A percentile compares a stretch with the other conserved stretches of the same genome.
Conservation (phyloP, 2,329 filamentous ascomycete genomes). For the Aspergillus sergii region DNA sequence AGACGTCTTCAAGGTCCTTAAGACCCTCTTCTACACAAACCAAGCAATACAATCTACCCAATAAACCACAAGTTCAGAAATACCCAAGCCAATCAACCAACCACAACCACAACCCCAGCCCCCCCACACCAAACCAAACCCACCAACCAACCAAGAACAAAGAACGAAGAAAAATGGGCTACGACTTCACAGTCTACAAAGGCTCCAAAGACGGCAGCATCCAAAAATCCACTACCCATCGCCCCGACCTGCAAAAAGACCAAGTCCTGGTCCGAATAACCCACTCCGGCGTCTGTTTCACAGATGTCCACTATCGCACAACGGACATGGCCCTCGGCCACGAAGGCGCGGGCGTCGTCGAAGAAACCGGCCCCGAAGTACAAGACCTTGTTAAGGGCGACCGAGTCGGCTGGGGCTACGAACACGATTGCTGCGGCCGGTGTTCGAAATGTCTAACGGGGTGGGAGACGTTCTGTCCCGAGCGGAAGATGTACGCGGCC, state of each 20-base stretch:
- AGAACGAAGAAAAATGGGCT: slow-evolving; percentile 17
- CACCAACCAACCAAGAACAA: too few species aligned
- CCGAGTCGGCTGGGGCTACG: slow-evolving; percentile 47
- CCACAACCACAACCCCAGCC: too few species aligned
- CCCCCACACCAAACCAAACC: too few species aligned
- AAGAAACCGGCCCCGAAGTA: slow-evolving; percentile 33
- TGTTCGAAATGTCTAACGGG: slow-evolving; percentile 40
- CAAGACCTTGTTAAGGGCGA: slow-evolving; percentile 43
- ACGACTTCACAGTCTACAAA: slow-evolving; percentile 64
- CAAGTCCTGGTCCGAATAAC: slow-evolving; percentile 66
- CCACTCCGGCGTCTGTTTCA: slow-evolving; percentile 69
- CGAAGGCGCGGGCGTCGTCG: slow-evolving; percentile 41
- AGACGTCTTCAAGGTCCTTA: not conserved
- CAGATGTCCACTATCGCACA: slow-evolving; percentile 48
- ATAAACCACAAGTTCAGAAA: not conserved
- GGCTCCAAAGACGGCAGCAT: slow-evolving; percentile 62
- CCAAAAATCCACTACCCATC: slow-evolving; percentile 52
- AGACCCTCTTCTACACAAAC: not conserved
- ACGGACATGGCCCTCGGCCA: slow-evolving; percentile 42
- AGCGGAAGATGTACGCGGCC: slow-evolving; percentile 39
- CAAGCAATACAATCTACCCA: not conserved
- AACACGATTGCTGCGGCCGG: slow-evolving; percentile 40
- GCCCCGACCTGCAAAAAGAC: slow-evolving; percentile 32
- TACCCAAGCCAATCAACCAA: too few species aligned
- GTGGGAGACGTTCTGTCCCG: slow-evolving; percentile 35